These are phyloP conservation scores for Penicillium hesseltinei DNA, from an alignment of 2,329 filamentous ascomycete genomes.

Conservation along the genomic window DNA sequence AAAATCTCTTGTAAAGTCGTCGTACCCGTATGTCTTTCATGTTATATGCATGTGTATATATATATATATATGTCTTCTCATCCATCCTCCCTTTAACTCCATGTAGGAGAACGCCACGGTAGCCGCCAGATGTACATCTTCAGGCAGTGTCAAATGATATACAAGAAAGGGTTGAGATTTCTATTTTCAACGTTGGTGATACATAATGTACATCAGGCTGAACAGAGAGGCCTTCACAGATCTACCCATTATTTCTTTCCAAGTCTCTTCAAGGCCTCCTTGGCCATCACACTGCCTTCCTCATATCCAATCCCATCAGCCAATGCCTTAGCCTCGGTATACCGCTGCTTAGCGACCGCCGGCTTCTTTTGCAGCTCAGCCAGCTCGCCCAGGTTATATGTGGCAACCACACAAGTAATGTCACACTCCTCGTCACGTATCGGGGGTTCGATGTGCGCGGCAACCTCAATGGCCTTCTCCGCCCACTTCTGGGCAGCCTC, in stretches of 20 bases:
- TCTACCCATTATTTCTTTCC: constrained; percentile 17
- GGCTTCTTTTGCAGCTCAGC: constrained; percentile 69
- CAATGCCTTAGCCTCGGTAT: constrained; percentile 65
- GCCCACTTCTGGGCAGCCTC: constrained; percentile 76
- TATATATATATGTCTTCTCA: not conserved
- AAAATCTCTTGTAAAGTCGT: constrained; percentile 10
- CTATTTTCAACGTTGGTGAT: constrained; percentile 9
- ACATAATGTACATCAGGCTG: constrained; percentile 20
- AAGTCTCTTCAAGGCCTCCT: constrained; percentile 33
- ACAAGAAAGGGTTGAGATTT: constrained; percentile 10
- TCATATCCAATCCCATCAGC: constrained; percentile 45
- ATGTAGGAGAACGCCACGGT: not conserved
- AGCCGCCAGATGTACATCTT: not conserved
- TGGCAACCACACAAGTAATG: constrained; percentile 74
- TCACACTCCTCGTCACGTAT: constrained; percentile 77
- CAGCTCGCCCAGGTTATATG: constrained; percentile 85
- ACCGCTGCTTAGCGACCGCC: constrained; percentile 65
- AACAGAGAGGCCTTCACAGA: not conserved
- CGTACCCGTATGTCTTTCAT: not conserved
- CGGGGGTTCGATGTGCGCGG: constrained; percentile 63
- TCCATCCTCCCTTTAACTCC: not conserved
- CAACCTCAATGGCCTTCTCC: constrained; percentile 68
- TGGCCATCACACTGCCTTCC: constrained; percentile 33
- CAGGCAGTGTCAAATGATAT: not conserved
- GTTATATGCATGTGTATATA: not conserved